A percentile compares a stretch with the other conserved stretches of the same genome.
These are phyloP conservation scores for Plasmopara muralis DNA, from an alignment of 352 stramenopile species.

Conservation along the genomic window DNA sequence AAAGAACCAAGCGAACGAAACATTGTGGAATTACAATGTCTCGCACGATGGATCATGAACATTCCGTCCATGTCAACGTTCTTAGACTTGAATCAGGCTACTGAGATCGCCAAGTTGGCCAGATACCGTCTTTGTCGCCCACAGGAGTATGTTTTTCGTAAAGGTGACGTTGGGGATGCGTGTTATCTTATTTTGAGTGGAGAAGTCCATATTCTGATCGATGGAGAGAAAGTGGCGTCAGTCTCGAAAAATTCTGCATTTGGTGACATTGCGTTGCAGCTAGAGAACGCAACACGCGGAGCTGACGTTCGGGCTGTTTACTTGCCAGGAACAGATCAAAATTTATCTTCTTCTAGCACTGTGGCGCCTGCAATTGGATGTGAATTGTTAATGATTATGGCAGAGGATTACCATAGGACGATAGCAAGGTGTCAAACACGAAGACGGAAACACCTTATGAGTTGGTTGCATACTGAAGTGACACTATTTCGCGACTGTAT, in stretches of 20 bases:
- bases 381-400: conserved; percentile 62
- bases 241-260: conserved; percentile 61
- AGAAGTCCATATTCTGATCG: conserved; percentile 62
- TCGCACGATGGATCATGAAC: conserved; percentile 71
- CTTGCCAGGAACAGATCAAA: conserved; percentile 2
- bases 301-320: conserved; percentile 49
- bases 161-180: conserved; percentile 54
- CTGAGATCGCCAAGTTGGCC: conserved; percentile 62
- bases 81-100: conserved; percentile 60
- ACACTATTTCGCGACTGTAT: conserved; percentile 62
- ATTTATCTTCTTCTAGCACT: conserved; percentile 1
- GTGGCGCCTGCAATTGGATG: conserved; percentile 20
- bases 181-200: conserved; percentile 60
- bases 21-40: conserved; percentile 65
- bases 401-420: conserved; percentile 68
- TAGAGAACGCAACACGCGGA: conserved; percentile 63
- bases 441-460: conserved; percentile 57
- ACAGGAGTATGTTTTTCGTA: conserved; percentile 51
- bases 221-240: conserved; percentile 43
- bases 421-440: conserved; percentile 54
- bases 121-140: conserved; percentile 45
- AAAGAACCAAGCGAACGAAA: conserved; percentile 60
- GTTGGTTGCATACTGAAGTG: conserved; percentile 63
- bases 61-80: conserved; percentile 62
- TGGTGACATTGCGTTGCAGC: conserved; percentile 60